Conservation (phyloP, 768 basidiomycete species). For the Termitomyces bulborhizus region DNA sequence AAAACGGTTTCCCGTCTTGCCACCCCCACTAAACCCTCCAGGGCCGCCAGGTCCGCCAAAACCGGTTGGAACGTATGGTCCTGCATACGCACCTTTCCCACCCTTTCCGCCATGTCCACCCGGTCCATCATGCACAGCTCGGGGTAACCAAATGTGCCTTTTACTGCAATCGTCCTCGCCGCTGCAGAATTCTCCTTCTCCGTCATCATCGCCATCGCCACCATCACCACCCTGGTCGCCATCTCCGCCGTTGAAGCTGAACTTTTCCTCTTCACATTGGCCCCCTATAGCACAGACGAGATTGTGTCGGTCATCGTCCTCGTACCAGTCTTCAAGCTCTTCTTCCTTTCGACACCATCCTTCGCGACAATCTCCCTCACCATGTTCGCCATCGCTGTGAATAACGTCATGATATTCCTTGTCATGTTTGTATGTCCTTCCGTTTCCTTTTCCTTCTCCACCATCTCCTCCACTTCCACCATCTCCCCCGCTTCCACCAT, state of each 20-base stretch:
- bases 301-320: not conserved
- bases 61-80: slow-evolving; percentile 1
- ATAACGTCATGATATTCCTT: not conserved
- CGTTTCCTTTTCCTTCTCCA: not conserved
- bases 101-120: slow-evolving; percentile 8
- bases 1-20: not conserved
- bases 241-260: not conserved
- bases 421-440: not conserved
- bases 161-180: not conserved
- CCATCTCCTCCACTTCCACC: not conserved
- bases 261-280: not conserved
- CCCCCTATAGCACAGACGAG: not conserved
- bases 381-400: not conserved
- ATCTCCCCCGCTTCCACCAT: not conserved
- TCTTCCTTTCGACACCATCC: not conserved
- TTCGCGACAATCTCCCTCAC: not conserved
- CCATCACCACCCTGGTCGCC: not conserved
- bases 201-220: not conserved
- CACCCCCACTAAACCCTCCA: slow-evolving; percentile 3
- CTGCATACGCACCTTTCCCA: slow-evolving; percentile 3
- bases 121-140: not conserved
- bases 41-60: slow-evolving; percentile 9
- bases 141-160: not conserved
- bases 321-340: not conserved
- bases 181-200: not conserved